phyloP scores from a whole-genome alignment of 1,139 yeast species.

The Diutina sp. region DNA sequence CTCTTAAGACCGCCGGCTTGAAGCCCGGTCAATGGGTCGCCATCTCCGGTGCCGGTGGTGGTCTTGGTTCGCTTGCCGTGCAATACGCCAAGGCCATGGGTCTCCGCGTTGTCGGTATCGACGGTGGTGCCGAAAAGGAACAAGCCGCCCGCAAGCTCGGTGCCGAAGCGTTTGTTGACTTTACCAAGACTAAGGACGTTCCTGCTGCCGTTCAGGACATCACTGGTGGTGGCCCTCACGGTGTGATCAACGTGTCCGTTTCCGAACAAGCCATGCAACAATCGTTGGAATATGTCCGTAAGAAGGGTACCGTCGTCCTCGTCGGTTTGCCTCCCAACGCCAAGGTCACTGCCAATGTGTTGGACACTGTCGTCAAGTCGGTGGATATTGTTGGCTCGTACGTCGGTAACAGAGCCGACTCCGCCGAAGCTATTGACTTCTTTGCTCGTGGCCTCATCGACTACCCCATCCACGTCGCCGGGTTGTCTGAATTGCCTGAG shows the following conservation, averaged over 20 bases:
- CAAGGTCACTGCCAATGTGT: constrained; percentile 7
- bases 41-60: constrained; percentile 10
- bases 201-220: constrained; percentile 6
- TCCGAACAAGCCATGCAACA: constrained; percentile 8
- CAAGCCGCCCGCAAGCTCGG: constrained; percentile 7
- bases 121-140: constrained; percentile 9
- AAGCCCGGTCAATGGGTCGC: constrained; percentile 9
- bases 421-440: constrained; percentile 10
- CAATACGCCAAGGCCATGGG: constrained; percentile 10
- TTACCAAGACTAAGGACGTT: constrained; percentile 7
- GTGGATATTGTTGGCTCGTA: constrained; percentile 8
- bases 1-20: constrained; percentile 8
- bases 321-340: constrained; percentile 10
- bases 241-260: constrained; percentile 9
- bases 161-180: constrained; percentile 8
- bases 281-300: constrained; percentile 7
- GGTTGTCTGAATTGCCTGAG: constrained; percentile 8
- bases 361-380: constrained; percentile 8
- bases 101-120: constrained; percentile 8
- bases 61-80: constrained; percentile 9
- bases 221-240: constrained; percentile 10
- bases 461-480: constrained; percentile 9
- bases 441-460: constrained; percentile 9
- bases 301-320: constrained; percentile 9
- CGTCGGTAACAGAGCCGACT: constrained; percentile 10